Conservation (phyloP, 148 eudicot genomes). For the Rheum nobile region DNA sequence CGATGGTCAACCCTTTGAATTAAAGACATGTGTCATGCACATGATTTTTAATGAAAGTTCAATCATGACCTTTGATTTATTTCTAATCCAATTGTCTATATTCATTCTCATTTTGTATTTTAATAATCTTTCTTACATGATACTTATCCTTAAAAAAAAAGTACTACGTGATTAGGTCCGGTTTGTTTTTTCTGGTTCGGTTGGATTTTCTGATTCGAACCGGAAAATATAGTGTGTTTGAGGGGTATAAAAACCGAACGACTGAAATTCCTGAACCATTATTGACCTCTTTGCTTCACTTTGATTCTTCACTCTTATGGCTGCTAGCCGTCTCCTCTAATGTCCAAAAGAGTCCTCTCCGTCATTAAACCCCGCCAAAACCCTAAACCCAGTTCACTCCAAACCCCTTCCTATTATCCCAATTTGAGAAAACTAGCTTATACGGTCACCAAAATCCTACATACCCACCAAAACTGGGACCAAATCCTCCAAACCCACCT, state of each 20-base stretch:
- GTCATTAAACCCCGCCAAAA: constrained; percentile 59
- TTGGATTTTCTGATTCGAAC: too few species aligned
- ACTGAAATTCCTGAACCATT: background rate
- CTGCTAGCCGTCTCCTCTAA: constrained; percentile 18
- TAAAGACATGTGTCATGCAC: too few species aligned
- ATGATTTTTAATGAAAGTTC: too few species aligned
- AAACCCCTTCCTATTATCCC: constrained; percentile 20
- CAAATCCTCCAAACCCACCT: constrained; percentile 45
- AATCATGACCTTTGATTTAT: too few species aligned
- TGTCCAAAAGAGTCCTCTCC: constrained; percentile 65
- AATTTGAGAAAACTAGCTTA: constrained; percentile 30
- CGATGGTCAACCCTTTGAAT: too few species aligned
- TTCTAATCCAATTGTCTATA: too few species aligned
- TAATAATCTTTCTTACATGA: too few species aligned
- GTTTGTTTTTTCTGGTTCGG: too few species aligned
- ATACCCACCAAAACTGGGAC: constrained; percentile 55
- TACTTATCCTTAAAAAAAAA: too few species aligned
- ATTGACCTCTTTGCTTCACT: background rate
- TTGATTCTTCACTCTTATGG: constrained; percentile 4
- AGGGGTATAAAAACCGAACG: background rate
- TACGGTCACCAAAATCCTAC: constrained; percentile 43
- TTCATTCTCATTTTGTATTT: too few species aligned
- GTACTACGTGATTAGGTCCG: too few species aligned
- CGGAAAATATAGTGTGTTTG: too few species aligned
- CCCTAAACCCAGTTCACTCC: constrained; percentile 26